Percentiles rank a stretch among this genome's conserved stretches.
These are phyloP conservation scores for Apiospora aurea DNA, from an alignment of 2,329 filamentous ascomycete genomes.

Conservation along the genomic window DNA sequence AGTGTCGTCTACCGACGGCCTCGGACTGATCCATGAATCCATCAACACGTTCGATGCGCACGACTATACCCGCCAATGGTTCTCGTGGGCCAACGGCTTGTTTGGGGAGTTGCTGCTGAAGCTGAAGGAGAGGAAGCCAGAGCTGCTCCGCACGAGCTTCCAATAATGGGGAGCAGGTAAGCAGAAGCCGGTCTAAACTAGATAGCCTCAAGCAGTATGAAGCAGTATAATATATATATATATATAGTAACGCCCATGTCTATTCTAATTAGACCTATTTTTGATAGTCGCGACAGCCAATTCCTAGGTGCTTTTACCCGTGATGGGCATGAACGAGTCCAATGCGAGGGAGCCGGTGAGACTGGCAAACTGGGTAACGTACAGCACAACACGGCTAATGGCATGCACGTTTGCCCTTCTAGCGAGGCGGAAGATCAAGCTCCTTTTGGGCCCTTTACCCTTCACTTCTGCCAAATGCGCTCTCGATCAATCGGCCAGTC, in stretches of 20 bases:
- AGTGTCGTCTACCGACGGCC: conserved; percentile 73
- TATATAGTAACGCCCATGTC: no score
- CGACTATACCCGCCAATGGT: conserved; percentile 59
- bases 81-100: conserved; percentile 89
- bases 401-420: background rate
- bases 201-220: background rate
- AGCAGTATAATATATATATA: no score
- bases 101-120: conserved; percentile 86
- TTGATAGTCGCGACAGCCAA: background rate
- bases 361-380: background rate
- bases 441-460: background rate
- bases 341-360: background rate
- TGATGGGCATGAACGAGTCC: background rate
- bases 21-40: conserved; percentile 84
- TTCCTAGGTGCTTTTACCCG: background rate
- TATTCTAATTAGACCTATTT: background rate
- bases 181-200: background rate
- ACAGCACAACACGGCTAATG: background rate
- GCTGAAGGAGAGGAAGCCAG: conserved; percentile 73
- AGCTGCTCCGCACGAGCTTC: conserved; percentile 49
- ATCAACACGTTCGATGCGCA: conserved; percentile 68
- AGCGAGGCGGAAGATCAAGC: background rate
- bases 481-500: background rate
- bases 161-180: conserved; percentile 33
- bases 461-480: conserved; percentile 5